Conservation (phyloP, 495 filamentous ascomycete species). For the Elasticomyces elasticus region DNA sequence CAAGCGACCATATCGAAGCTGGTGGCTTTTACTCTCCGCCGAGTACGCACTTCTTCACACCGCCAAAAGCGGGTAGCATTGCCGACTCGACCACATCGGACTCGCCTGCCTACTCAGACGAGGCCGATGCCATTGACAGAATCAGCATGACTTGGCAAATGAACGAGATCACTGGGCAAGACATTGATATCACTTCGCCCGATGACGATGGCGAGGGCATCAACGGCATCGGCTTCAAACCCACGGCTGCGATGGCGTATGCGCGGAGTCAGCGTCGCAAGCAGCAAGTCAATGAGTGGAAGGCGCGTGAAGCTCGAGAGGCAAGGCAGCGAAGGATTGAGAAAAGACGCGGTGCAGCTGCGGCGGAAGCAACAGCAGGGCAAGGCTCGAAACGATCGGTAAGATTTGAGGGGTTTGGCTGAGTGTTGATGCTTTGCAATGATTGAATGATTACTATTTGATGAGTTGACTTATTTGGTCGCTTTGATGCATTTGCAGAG, state of each 20-base stretch:
- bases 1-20: background rate
- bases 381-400: background rate
- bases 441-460: background rate
- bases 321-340: constrained; percentile 40
- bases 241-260: constrained; percentile 74
- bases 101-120: background rate
- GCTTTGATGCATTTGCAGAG: background rate
- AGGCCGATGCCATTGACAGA: constrained; percentile 2
- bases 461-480: background rate
- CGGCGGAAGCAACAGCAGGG: background rate
- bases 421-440: background rate
- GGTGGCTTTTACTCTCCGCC: background rate
- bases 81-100: background rate
- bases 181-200: constrained; percentile 28
- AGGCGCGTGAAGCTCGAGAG: constrained; percentile 69
- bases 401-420: constrained; percentile 1
- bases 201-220: constrained; percentile 39
- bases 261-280: constrained; percentile 62
- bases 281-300: constrained; percentile 78
- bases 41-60: background rate
- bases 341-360: constrained; percentile 5
- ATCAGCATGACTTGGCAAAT: constrained; percentile 67
- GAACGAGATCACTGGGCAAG: constrained; percentile 73
- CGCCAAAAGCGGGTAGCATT: background rate
- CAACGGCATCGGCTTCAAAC: constrained; percentile 82